phyloP scores from a whole-genome alignment of 306 rosid species.

The Castanopsis chinensis region DNA sequence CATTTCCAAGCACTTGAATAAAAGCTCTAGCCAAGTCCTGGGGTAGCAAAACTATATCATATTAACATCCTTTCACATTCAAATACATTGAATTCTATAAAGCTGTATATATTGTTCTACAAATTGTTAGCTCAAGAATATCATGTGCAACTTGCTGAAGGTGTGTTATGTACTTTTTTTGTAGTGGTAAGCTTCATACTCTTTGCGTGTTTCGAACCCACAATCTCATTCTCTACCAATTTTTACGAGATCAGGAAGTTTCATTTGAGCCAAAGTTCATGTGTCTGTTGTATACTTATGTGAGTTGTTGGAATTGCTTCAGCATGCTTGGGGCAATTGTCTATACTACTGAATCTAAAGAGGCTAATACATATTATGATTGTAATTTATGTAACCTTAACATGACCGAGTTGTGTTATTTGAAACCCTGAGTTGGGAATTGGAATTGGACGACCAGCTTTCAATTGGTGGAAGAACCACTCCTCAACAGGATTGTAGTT shows the following conservation, averaged over 20 bases:
- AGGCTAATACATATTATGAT: background rate
- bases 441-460: constrained; percentile 98
- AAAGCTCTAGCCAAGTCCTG: constrained; percentile 91
- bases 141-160: background rate
- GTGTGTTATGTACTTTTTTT: background rate
- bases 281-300: too few relatives aligned
- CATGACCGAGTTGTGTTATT: constrained; percentile 94
- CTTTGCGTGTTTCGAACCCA: background rate
- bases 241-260: too few relatives aligned
- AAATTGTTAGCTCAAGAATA: background rate
- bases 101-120: background rate
- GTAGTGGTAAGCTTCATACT: too few relatives aligned
- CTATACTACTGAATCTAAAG: background rate
- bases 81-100: background rate
- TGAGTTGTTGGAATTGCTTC: background rate
- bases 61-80: constrained; percentile 5
- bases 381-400: constrained; percentile 48
- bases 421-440: constrained; percentile 82
- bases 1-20: constrained; percentile 78
- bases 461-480: constrained; percentile 98
- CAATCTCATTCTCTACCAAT: background rate
- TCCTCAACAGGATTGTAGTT: constrained; percentile 98
- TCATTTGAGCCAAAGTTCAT: too few relatives aligned
- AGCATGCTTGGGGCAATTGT: background rate
- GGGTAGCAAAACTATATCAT: constrained; percentile 22